phyloP scores from a whole-genome alignment of 345 rosid species.

The Rubroshorea leprosula region DNA sequence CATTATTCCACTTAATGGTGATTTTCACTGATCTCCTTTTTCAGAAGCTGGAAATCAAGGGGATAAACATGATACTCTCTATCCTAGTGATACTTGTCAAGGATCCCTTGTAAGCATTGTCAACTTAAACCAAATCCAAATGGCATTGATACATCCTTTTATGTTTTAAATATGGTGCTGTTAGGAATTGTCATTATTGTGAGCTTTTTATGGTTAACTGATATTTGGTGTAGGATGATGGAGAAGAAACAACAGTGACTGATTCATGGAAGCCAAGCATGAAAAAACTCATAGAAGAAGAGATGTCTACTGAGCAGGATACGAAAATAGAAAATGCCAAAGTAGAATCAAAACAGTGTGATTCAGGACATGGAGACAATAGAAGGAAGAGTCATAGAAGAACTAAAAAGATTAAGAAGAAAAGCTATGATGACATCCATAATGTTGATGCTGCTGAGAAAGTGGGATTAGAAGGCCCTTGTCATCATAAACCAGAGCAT shows the following conservation, averaged over 20 bases:
- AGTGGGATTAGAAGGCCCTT: conserved; percentile 24
- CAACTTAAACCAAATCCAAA: conserved; percentile 3
- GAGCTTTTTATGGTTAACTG: background rate
- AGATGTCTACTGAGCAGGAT: conserved; percentile 50
- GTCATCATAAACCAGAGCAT: conserved; percentile 26
- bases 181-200: background rate
- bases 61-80: conserved; percentile 29
- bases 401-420: conserved; percentile 41
- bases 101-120: conserved; percentile 42
- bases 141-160: background rate
- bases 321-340: conserved; percentile 35
- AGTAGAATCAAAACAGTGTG: conserved; percentile 36
- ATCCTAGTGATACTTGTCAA: conserved; percentile 30
- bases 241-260: conserved; percentile 28
- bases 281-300: conserved; percentile 91
- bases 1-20: conserved; percentile 4
- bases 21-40: conserved; percentile 13
- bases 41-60: conserved; percentile 36
- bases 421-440: conserved; percentile 45
- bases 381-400: conserved; percentile 48
- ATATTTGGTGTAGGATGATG: conserved; percentile 42
- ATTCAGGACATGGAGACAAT: conserved; percentile 38
- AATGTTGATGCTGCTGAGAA: conserved; percentile 33
- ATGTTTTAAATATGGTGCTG: background rate
- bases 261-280: conserved; percentile 59